These are phyloP conservation scores for Mycena sp. DNA, from an alignment of 1,284 basidiomycete species.

Conservation along the genomic window DNA sequence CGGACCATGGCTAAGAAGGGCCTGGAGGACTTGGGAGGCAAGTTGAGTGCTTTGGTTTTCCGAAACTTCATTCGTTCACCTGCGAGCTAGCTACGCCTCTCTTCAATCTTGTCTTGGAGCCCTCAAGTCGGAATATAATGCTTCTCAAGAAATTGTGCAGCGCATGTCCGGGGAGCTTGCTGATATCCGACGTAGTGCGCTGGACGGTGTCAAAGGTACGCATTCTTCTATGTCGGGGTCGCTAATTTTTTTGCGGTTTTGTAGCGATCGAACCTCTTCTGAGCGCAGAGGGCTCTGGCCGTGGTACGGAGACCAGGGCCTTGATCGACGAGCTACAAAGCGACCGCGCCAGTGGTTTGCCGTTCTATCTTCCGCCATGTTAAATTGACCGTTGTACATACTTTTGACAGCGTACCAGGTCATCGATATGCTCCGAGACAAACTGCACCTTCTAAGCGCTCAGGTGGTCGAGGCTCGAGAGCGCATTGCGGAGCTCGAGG, in stretches of 20 bases:
- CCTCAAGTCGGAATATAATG: constrained; percentile 37
- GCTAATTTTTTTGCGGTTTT: not conserved
- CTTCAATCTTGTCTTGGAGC: constrained; percentile 33
- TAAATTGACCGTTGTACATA: not conserved
- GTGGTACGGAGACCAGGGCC: constrained; percentile 42
- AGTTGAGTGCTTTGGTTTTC: constrained; percentile 9
- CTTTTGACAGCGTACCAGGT: constrained; percentile 56
- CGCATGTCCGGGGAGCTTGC: constrained; percentile 16
- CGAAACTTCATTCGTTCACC: not conserved
- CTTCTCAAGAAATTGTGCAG: constrained; percentile 27
- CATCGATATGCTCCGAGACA: constrained; percentile 61
- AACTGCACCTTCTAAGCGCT: constrained; percentile 53
- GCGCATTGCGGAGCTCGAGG: constrained; percentile 52
- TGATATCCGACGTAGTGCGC: constrained; percentile 26
- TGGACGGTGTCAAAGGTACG: constrained; percentile 28
- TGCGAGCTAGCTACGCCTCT: constrained; percentile 33
- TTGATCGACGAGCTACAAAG: constrained; percentile 50
- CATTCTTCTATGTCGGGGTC: not conserved
- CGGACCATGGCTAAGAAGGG: constrained; percentile 7
- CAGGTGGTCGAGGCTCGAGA: constrained; percentile 54
- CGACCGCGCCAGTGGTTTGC: constrained; percentile 42
- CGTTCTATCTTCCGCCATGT: not conserved
- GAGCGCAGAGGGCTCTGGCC: constrained; percentile 42
- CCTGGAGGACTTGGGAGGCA: constrained; percentile 15
- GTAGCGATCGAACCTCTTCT: constrained; percentile 23